Percentiles rank a stretch among this genome's conserved stretches.
Conservation (phyloP, 108 stramenopile genomes). For the Epithemia pelagica region DNA sequence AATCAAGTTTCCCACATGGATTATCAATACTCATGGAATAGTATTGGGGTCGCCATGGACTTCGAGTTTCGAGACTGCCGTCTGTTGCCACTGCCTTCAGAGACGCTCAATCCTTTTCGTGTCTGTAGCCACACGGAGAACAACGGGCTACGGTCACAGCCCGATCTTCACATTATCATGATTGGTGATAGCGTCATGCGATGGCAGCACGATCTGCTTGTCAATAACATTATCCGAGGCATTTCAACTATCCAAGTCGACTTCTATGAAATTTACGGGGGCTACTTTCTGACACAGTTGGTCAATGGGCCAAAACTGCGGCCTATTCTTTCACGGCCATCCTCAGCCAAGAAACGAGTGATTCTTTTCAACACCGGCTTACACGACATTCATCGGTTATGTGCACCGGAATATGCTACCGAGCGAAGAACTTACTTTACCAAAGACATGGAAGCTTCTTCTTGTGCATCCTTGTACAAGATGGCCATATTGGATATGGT, state of each 20-base stretch:
- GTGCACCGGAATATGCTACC: constrained; percentile 33
- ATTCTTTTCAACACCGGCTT: constrained; percentile 70
- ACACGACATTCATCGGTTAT: constrained; percentile 67
- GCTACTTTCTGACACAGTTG: background rate
- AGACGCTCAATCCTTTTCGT: background rate
- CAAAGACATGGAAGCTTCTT: constrained; percentile 8
- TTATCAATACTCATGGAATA: constrained; percentile 50
- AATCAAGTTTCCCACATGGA: constrained; percentile 33
- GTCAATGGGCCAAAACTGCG: constrained; percentile 1
- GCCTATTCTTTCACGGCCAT: background rate
- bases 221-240: background rate
- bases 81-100: background rate
- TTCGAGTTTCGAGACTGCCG: constrained; percentile 31
- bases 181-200: constrained; percentile 72
- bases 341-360: constrained; percentile 21
- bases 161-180: constrained; percentile 47
- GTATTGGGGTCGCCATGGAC: constrained; percentile 51
- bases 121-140: background rate
- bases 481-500: constrained; percentile 28
- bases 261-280: constrained; percentile 10
- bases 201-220: constrained; percentile 37
- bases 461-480: constrained; percentile 46
- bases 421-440: constrained; percentile 24
- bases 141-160: background rate
- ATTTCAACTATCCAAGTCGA: constrained; percentile 5